These are phyloP conservation scores for Xylariaceae sp. DNA, from an alignment of 2,329 filamentous ascomycete species.

Conservation along the genomic window DNA sequence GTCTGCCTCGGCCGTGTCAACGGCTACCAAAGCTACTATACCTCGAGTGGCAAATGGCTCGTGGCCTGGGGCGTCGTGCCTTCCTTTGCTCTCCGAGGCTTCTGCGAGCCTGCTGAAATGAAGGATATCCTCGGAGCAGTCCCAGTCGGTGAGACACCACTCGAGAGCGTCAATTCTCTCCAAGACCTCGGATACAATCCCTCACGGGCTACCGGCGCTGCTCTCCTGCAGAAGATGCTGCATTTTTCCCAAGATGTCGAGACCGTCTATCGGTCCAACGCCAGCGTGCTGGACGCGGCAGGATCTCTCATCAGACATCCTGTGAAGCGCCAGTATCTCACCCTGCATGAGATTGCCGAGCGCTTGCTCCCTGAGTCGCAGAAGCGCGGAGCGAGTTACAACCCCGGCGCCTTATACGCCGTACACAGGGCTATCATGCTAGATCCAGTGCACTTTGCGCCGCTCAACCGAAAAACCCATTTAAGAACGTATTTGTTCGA, in stretches of 20 bases:
- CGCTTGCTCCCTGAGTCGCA: conserved; percentile 31
- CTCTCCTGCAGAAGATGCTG: conserved; percentile 40
- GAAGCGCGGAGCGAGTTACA: conserved; percentile 30
- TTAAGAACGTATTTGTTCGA: conserved; percentile 52
- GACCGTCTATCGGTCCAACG: conserved; percentile 38
- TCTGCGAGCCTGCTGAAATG: conserved; percentile 35
- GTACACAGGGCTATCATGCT: conserved; percentile 58
- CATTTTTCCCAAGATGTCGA: conserved; percentile 36
- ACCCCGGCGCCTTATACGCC: conserved; percentile 53
- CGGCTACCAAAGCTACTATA: conserved; percentile 47
- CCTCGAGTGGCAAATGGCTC: conserved; percentile 43
- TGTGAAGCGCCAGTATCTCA: conserved; percentile 35
- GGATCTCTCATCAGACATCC: conserved; percentile 31
- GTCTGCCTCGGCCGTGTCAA: conserved; percentile 46
- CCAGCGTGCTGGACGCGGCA: conserved; percentile 40
- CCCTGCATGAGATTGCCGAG: conserved; percentile 43
- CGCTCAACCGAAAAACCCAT: conserved; percentile 40
- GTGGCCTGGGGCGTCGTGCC: conserved; percentile 34
- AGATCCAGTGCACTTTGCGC: conserved; percentile 54
- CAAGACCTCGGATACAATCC: conserved; percentile 34
- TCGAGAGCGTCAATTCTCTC: conserved; percentile 26
- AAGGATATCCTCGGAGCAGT: conserved; percentile 31
- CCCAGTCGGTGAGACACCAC: conserved; percentile 21
- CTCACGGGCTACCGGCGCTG: conserved; percentile 32
- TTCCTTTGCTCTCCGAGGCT: conserved; percentile 43